phyloP scores from a whole-genome alignment of 1,284 basidiomycete species.

The Mrakiaceae sp. region DNA sequence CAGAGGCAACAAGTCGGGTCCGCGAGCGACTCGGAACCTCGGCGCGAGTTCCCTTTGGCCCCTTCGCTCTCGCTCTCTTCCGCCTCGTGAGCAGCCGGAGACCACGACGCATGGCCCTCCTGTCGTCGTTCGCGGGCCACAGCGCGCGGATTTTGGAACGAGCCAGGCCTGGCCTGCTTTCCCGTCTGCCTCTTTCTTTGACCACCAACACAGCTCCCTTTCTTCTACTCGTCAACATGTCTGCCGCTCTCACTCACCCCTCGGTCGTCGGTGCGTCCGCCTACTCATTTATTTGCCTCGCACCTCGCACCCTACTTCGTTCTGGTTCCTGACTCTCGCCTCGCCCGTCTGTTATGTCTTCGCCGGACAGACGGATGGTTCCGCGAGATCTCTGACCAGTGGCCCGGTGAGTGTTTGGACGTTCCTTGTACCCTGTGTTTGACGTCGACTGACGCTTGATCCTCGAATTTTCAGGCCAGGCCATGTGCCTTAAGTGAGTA shows the following conservation, averaged over 20 bases:
- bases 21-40: too few relatives aligned
- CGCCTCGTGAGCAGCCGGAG: too few relatives aligned
- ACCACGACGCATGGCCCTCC: too few relatives aligned
- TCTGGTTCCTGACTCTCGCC: conserved; percentile 21
- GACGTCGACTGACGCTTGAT: conserved; percentile 45
- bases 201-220: too few relatives aligned
- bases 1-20: too few relatives aligned
- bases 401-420: conserved; percentile 55
- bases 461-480: conserved; percentile 63
- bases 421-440: conserved; percentile 29
- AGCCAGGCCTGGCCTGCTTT: neutral
- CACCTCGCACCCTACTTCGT: conserved; percentile 95
- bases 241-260: conserved; percentile 39
- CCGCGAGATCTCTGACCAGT: conserved; percentile 90
- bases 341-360: conserved; percentile 44
- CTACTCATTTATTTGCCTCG: conserved; percentile 42
- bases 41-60: too few relatives aligned
- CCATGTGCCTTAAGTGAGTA: conserved; percentile 67
- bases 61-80: too few relatives aligned
- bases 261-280: conserved; percentile 28
- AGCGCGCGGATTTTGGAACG: too few relatives aligned
- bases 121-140: too few relatives aligned
- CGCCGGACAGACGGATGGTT: conserved; percentile 85
- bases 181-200: neutral
- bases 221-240: conserved; percentile 19